A percentile compares a stretch with the other conserved stretches of the same genome.
Conservation (phyloP, 768 basidiomycete genomes). For the Hysterangium stoloniferum region DNA sequence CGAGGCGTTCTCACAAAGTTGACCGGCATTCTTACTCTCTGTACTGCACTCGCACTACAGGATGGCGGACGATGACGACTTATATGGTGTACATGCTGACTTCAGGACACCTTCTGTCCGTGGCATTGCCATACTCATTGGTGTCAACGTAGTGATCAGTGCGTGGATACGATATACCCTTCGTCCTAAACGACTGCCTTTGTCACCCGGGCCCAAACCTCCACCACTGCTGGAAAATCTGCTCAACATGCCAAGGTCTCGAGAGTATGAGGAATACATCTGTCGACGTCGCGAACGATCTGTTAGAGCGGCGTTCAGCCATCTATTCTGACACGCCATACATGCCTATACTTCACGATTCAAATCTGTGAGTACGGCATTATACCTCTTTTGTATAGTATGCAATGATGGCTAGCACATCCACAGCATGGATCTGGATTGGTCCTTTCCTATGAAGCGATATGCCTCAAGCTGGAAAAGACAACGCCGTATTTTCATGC, state of each 20-base stretch:
- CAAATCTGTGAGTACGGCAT: slow-evolving; percentile 9
- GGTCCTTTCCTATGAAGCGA: neutral
- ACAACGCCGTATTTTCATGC: neutral
- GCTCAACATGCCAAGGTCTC: slow-evolving; percentile 14
- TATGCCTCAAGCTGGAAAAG: neutral
- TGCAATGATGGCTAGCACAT: too few species aligned
- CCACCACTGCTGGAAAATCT: slow-evolving; percentile 21
- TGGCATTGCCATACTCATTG: too few species aligned
- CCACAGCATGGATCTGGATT: too few species aligned
- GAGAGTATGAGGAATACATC: slow-evolving; percentile 16
- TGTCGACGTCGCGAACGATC: slow-evolving; percentile 21
- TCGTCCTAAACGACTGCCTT: too few species aligned
- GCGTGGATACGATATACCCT: too few species aligned
- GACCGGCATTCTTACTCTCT: too few species aligned
- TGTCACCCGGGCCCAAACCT: slow-evolving; percentile 21
- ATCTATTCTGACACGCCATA: slow-evolving; percentile 24
- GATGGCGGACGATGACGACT: too few species aligned
- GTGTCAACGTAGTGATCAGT: too few species aligned
- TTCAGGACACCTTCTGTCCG: too few species aligned
- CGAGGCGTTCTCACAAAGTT: too few species aligned
- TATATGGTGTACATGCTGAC: too few species aligned
- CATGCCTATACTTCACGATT: slow-evolving; percentile 7
- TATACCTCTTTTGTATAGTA: neutral
- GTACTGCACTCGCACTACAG: too few species aligned
- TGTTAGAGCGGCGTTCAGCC: slow-evolving; percentile 23